Evolutionary conservation across 1,139 yeast genomes (phyloP).

Genomic region (Lodderomyces margitis): DNA sequence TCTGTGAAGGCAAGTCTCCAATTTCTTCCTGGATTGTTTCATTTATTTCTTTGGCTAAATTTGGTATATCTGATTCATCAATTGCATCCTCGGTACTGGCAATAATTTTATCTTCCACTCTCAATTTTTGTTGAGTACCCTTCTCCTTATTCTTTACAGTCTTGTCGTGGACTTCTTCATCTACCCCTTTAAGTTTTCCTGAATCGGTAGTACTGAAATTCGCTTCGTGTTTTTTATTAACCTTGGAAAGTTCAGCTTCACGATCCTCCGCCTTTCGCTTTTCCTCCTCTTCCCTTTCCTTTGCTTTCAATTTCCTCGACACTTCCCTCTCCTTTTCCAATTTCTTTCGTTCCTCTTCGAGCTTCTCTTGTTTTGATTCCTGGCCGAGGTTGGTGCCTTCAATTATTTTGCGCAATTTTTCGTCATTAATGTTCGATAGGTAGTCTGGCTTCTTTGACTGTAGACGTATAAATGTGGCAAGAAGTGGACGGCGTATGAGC

Average conservation of each 20-base stretch:
- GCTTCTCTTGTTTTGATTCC: conserved; percentile 13
- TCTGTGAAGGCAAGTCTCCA: conserved; percentile 31
- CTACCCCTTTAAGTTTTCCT: conserved; percentile 11
- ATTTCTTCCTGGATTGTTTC: conserved; percentile 23
- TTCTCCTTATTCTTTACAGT: conserved; percentile 4
- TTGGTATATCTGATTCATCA: conserved; percentile 12
- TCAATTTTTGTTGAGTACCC: conserved; percentile 7
- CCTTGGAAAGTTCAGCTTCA: conserved; percentile 7
- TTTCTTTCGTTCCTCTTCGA: conserved; percentile 12
- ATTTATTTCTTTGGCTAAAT: conserved; percentile 16
- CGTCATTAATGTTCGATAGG: conserved; percentile 12
- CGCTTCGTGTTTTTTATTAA: conserved; percentile 5
- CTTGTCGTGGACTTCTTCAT: conserved; percentile 7
- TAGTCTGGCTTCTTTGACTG: conserved; percentile 13
- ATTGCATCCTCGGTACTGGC: conserved; percentile 13
- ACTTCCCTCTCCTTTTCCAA: conserved; percentile 11
- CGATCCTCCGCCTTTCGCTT: conserved; percentile 3
- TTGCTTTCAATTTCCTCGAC: conserved; percentile 8
- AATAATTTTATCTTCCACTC: conserved; percentile 13
- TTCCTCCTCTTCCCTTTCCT: conserved; percentile 7
- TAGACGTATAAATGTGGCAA: conserved; percentile 7
- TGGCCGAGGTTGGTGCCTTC: conserved; percentile 24
- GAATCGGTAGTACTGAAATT: conserved; percentile 9
- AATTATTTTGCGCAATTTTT: conserved; percentile 18
- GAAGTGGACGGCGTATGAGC: conserved; percentile 5